Evolutionary conservation across 2,329 filamentous ascomycete genomes (phyloP), one percentile per base, ranked within the genome.

Genomic region (Exophiala mesophila): DNA sequence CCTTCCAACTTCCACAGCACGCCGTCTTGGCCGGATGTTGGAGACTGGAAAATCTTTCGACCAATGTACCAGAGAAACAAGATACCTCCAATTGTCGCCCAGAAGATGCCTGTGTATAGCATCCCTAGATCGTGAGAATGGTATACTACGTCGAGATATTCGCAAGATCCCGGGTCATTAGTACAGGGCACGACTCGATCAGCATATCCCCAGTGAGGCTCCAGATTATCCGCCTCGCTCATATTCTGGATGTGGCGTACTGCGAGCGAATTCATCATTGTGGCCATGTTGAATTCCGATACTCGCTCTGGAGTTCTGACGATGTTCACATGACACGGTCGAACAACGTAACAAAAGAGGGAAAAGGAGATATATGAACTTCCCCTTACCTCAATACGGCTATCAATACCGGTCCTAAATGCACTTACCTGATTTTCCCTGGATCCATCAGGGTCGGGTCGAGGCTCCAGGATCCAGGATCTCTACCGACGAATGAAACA

Each of bases 191-290:
- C 37, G 2, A 70, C 64, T 15, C 76, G 70, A 39, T 66, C 64
- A 2, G 66, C 62, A 55, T 80, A 81, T 1, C 73, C 77, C 76
- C 76, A 82, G 53, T 79, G 73, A 35, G 63, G 64, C 53, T 68
- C 64, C 16, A 71, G 40, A 49, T 42, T 20, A 16, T 31, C 37
- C 2, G 64, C 68, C 20, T 65, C 63, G 54, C 56, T 64, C 46
- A 58, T 53, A 41, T 75, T 63, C 53, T 75, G 71, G 47, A 74
- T 74, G 44, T 71, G 68, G 10, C 46, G 34, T 19, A 39, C 21
- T 17, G 34, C 15, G 28, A 49, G 26, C 23, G 41, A 34, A 23
- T 30, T 39, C 19, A 26, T n/a, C 15, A 31, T 18, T 4, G 39
- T 28, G 20, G 34, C 36, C 39, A 47, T 44, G 17, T 32, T 38